A percentile compares a stretch with the other conserved stretches of the same genome.
These are phyloP conservation scores for Chalciporus piperatus DNA, from an alignment of 768 basidiomycete genomes.

Conservation along the genomic window DNA sequence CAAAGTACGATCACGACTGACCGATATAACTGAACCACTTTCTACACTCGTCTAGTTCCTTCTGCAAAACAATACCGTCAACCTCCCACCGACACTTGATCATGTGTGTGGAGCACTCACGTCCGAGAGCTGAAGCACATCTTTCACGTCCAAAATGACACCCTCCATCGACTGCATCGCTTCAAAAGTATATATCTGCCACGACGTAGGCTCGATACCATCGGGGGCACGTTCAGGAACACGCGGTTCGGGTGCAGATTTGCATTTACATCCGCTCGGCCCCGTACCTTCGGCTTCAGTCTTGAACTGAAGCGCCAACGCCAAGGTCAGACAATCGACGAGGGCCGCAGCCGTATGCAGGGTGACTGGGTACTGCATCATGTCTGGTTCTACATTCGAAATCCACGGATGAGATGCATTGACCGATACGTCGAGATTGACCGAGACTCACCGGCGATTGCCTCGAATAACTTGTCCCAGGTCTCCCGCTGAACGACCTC, in stretches of 20 bases:
- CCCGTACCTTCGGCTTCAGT: conserved; percentile 19
- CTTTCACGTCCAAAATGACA: conserved; percentile 24
- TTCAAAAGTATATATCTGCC: conserved; percentile 11
- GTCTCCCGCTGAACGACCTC: conserved; percentile 40
- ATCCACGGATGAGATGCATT: neutral
- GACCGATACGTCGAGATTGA: neutral
- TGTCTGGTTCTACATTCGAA: conserved; percentile 44
- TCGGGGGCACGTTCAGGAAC: neutral
- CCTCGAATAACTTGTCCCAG: conserved; percentile 50
- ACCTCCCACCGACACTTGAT: no score
- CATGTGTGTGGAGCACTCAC: conserved; percentile 13
- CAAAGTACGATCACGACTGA: no score
- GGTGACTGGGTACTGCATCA: conserved; percentile 51
- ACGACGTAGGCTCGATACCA: conserved; percentile 5
- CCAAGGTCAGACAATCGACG: conserved; percentile 40
- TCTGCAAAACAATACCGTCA: conserved; percentile 15
- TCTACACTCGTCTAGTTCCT: conserved; percentile 25
- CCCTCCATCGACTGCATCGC: conserved; percentile 6
- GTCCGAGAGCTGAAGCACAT: conserved; percentile 20
- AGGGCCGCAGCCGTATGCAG: conserved; percentile 54
- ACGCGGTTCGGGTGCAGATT: neutral
- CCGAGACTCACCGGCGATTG: conserved; percentile 34
- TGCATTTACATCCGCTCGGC: conserved; percentile 2
- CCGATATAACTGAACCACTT: conserved; percentile 19
- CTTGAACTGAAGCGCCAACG: conserved; percentile 38